Percentiles rank a stretch among this genome's conserved stretches.
Conservation (phyloP, 345 rosid genomes). For the Camelina neglecta region DNA sequence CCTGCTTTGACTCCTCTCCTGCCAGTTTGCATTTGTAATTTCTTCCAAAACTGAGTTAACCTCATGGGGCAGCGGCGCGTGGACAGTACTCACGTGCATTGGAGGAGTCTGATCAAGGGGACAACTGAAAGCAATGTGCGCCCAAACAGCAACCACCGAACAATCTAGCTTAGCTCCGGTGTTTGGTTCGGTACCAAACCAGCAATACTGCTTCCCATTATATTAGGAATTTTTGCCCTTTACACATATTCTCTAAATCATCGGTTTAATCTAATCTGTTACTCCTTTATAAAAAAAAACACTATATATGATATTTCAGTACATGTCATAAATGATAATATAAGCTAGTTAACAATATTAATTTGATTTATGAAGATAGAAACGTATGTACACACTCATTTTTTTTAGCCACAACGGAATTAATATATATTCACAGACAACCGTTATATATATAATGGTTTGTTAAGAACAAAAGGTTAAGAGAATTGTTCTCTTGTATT, state of each 20-base stretch:
- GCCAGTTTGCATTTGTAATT: constrained; percentile 37
- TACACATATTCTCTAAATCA: neutral
- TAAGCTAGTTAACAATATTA: too few species aligned
- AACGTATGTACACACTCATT: neutral
- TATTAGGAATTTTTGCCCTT: constrained; percentile 13
- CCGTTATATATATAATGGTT: too few species aligned
- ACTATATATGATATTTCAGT: neutral
- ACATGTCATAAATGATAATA: too few species aligned
- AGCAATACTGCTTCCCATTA: constrained; percentile 20
- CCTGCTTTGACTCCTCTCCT: constrained; percentile 42
- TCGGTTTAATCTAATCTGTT: neutral
- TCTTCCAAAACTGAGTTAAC: neutral
- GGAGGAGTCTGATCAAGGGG: neutral
- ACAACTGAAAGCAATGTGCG: constrained; percentile 33
- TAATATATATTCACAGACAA: too few species aligned
- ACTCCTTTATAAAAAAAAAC: neutral
- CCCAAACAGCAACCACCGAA: constrained; percentile 35
- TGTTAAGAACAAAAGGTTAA: too few species aligned
- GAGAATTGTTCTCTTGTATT: too few species aligned
- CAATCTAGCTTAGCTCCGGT: constrained; percentile 26
- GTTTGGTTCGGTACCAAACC: constrained; percentile 17
- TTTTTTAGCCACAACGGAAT: too few species aligned
- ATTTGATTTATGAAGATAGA: neutral
- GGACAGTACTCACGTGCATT: constrained; percentile 12
- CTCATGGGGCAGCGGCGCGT: constrained; percentile 34